Percentiles rank a stretch among this genome's conserved stretches.
These are phyloP conservation scores for Corynascus novoguineensis DNA, from an alignment of 495 filamentous ascomycete genomes.

Conservation along the genomic window DNA sequence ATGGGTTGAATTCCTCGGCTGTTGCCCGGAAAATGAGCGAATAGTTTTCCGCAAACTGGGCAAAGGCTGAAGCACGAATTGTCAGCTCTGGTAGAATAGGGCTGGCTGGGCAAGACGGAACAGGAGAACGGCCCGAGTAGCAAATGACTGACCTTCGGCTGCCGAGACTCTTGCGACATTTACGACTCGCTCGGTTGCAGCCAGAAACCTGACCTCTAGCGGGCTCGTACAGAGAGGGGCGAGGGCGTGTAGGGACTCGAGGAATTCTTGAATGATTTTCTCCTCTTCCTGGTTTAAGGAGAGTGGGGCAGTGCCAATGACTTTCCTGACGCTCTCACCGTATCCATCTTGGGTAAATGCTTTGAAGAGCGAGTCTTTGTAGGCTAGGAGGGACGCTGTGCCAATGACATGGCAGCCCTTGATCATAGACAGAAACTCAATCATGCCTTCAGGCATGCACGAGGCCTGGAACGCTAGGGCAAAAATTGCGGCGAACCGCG, in stretches of 20 bases:
- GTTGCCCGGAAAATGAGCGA: conserved; percentile 13
- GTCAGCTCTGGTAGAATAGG: too few species aligned
- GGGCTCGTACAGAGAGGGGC: conserved; percentile 25
- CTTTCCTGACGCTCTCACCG: conserved; percentile 15
- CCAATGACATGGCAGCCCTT: conserved; percentile 46
- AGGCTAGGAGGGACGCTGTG: conserved; percentile 28
- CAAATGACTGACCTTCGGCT: conserved; percentile 21
- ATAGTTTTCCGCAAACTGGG: conserved; percentile 20
- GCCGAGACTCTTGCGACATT: conserved; percentile 18
- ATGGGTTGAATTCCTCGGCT: conserved; percentile 41
- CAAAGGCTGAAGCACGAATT: conserved; percentile 20
- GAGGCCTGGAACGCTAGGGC: conserved; percentile 50
- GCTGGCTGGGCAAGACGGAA: not conserved
- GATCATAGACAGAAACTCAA: conserved; percentile 52
- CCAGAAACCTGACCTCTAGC: conserved; percentile 24
- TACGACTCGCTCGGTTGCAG: conserved; percentile 22
- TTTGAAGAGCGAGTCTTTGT: conserved; percentile 38
- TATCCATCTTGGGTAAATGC: conserved; percentile 28
- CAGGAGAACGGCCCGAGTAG: not conserved
- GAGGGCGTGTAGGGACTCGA: conserved; percentile 25
- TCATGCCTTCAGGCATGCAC: conserved; percentile 49
- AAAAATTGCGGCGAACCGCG: conserved; percentile 45
- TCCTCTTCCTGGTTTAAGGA: conserved; percentile 17
- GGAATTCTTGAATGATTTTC: conserved; percentile 25
- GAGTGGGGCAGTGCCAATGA: conserved; percentile 1